Evolutionary conservation across 257 asterid species (phyloP).

Genomic region (Solanum chiquidenum): DNA sequence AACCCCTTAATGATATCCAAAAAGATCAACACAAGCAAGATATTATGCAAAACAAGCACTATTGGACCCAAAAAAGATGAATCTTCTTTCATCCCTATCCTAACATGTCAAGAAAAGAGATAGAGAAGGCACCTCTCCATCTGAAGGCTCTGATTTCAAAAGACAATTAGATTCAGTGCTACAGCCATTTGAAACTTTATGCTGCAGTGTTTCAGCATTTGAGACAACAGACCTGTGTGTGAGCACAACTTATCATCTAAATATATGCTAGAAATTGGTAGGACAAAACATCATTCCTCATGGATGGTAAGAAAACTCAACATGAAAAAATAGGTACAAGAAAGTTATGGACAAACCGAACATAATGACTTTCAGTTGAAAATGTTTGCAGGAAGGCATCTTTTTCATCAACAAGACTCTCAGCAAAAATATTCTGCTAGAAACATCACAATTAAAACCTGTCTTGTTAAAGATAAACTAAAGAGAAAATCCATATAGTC

Average conservation of each 20-base stretch:
- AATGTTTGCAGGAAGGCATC: slow-evolving; percentile 76
- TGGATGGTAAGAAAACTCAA: neutral
- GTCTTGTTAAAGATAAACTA: neutral
- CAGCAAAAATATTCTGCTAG: slow-evolving; percentile 76
- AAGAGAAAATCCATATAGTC: neutral
- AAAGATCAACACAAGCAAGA: neutral
- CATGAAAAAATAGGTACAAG: neutral
- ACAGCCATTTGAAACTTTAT: slow-evolving; percentile 24
- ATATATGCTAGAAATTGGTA: neutral
- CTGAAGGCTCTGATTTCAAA: slow-evolving; percentile 20
- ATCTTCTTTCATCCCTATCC: neutral
- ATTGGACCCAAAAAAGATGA: neutral
- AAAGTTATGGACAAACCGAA: slow-evolving; percentile 41
- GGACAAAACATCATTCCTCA: neutral
- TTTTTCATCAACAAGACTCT: slow-evolving; percentile 69
- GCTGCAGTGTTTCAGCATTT: slow-evolving; percentile 37
- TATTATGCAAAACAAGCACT: neutral
- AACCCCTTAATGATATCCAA: neutral
- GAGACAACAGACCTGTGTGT: slow-evolving; percentile 53
- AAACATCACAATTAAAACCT: neutral
- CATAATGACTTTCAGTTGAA: slow-evolving; percentile 47
- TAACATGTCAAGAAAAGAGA: neutral
- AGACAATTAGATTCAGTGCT: slow-evolving; percentile 16
- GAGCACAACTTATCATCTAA: slow-evolving; percentile 2
- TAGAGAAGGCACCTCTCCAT: slow-evolving; percentile 45